Evolutionary conservation across 176 grass and related monocot genomes (phyloP).

Genomic region (Microstegium vimineum): DNA sequence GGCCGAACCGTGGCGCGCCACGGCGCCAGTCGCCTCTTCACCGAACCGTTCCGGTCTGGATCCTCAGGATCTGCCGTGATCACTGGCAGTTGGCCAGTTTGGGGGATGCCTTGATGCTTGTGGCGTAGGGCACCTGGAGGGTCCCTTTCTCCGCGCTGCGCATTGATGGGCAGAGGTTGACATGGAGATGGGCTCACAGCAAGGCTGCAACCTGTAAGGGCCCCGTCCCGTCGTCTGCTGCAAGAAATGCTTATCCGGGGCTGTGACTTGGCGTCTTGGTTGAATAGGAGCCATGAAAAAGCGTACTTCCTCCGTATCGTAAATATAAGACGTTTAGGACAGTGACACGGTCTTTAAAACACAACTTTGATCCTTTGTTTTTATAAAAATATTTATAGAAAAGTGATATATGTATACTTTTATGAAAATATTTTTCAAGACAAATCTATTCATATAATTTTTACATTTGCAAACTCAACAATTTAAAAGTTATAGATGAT

Average conservation of each 20-base stretch:
- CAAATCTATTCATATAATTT: too few species aligned
- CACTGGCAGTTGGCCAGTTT: background rate
- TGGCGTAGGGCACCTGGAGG: background rate
- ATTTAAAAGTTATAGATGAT: too few species aligned
- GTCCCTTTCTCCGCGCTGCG: background rate
- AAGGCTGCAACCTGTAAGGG: background rate
- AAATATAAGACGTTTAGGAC: too few species aligned
- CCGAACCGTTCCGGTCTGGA: background rate
- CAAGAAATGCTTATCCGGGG: background rate
- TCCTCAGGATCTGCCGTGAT: background rate
- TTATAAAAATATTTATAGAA: too few species aligned
- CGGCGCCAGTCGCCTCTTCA: background rate
- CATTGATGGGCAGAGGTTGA: constrained; percentile 21
- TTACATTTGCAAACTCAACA: too few species aligned
- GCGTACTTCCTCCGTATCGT: too few species aligned
- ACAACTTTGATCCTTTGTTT: too few species aligned
- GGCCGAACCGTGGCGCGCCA: background rate
- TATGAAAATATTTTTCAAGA: too few species aligned
- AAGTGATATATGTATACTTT: too few species aligned
- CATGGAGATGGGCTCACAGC: background rate
- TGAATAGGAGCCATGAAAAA: constrained; percentile 25
- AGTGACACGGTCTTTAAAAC: too few species aligned
- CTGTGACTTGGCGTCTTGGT: constrained; percentile 1
- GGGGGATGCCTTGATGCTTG: background rate
- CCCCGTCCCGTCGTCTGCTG: too few species aligned